A percentile compares a stretch with the other conserved stretches of the same genome.
These are phyloP conservation scores for Talaromyces sp. DNA, from an alignment of 2,329 filamentous ascomycete genomes.

Conservation along the genomic window DNA sequence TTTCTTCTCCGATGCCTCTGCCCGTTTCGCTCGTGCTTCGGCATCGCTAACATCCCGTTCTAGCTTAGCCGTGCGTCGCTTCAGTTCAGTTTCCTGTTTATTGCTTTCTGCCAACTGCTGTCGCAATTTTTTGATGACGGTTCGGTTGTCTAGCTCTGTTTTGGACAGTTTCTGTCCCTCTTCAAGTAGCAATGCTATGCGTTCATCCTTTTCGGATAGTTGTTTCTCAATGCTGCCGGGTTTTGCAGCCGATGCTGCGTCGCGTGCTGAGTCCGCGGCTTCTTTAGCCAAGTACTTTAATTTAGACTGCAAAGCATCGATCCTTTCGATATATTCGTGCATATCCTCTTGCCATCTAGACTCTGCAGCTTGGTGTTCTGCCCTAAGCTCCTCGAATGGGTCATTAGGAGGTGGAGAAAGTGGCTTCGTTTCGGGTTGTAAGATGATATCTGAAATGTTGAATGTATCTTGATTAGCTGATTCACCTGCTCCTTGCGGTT, in stretches of 20 bases:
- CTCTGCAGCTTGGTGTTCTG: slow-evolving; percentile 53
- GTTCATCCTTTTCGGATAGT: slow-evolving; percentile 83
- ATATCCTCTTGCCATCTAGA: slow-evolving; percentile 75
- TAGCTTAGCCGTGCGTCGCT: slow-evolving; percentile 59
- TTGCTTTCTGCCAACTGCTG: slow-evolving; percentile 53
- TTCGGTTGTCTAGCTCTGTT: slow-evolving; percentile 79
- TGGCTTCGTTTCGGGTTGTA: background rate
- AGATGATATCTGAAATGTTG: background rate
- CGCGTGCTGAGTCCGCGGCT: slow-evolving; percentile 71
- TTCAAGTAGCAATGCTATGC: slow-evolving; percentile 84
- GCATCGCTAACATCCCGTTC: slow-evolving; percentile 54
- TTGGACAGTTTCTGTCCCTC: slow-evolving; percentile 88
- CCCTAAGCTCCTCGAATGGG: slow-evolving; percentile 47
- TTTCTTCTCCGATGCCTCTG: slow-evolving; percentile 59
- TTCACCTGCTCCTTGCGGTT: background rate
- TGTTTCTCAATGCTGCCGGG: slow-evolving; percentile 71
- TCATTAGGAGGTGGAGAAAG: background rate
- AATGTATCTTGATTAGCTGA: background rate
- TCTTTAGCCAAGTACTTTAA: slow-evolving; percentile 82
- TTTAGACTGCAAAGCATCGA: slow-evolving; percentile 89
- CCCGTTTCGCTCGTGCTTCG: slow-evolving; percentile 59
- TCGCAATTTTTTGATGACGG: slow-evolving; percentile 76
- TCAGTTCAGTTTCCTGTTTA: slow-evolving; percentile 50
- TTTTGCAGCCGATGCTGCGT: slow-evolving; percentile 61
- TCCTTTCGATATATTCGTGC: slow-evolving; percentile 78